Base-by-base conservation (phyloP, 2,329 filamentous ascomycete genomes). In the Phyllosticta citribraziliensis region DNA sequence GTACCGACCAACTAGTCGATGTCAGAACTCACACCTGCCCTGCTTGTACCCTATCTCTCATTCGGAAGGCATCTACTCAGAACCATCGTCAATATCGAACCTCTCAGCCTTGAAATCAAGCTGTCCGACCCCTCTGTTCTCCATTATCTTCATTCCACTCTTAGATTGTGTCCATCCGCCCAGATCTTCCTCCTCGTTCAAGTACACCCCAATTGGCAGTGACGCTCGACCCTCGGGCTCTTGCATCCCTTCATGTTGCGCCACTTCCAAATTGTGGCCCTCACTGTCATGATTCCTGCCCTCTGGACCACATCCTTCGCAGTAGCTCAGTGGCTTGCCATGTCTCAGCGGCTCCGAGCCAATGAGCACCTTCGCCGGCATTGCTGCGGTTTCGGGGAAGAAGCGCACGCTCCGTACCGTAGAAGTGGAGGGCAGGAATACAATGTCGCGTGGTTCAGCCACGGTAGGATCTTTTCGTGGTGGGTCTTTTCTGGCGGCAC, bases 81-180 rank as follows among this genome's bases (percentile, higher is more conserved):
- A 64, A 62, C 63, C 64, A 52, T 61, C 57, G 9, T 22, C 22
- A 22, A 47, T 35, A 27, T 63, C 62, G 50, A 64, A 64, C 17
- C 55, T 62, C 52, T 65, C 62, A 47, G 57, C 58, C 58, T 64
- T 65, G 27, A n/a, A 33, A n/a, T 64, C 55, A 51, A 64, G 30
- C 24, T 58, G 33, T 0, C 64, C 63, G 27, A 52, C 55, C 14
- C 57, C 50, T 52, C 27, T 58, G 19, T 57, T 40, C 55, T 57
- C 55, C 35, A 47, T 14, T 24, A 51, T 17, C 22, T n/a, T 17
- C 30, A 33, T 35, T 11, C 25, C 52, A n/a, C n/a, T 50, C 62
- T 17, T 59, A 14, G 56, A 55, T 10, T 47, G 58, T 10, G 20
- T 11, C 56, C 56, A 58, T 12, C 56, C 56, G 1, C 47, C 56